Conservation (phyloP, 2,329 filamentous ascomycete species). For the Escovopsis sp. region DNA sequence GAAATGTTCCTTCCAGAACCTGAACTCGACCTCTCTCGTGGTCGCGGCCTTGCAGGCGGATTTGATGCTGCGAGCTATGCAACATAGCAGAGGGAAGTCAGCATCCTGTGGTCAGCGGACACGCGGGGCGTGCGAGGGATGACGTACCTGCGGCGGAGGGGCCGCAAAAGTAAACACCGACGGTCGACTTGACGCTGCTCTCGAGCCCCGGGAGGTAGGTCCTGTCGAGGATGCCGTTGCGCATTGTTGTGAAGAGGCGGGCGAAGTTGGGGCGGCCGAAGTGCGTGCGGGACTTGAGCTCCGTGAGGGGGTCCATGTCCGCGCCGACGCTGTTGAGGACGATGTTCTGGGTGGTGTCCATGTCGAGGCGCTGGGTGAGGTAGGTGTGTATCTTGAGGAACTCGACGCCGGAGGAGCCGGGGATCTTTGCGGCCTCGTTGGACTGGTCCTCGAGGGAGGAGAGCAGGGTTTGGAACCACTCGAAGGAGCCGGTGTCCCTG, state of each 20-base stretch:
- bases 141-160: constrained; percentile 53
- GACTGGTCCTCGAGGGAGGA: constrained; percentile 83
- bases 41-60: constrained; percentile 62
- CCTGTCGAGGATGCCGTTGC: constrained; percentile 71
- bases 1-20: constrained; percentile 98
- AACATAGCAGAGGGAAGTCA: constrained; percentile 16
- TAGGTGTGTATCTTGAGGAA: constrained; percentile 98
- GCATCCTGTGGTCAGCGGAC: neutral
- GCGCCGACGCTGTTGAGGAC: constrained; percentile 89
- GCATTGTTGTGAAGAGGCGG: constrained; percentile 68
- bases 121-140: neutral
- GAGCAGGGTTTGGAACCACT: constrained; percentile 95
- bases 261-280: constrained; percentile 88
- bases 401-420: constrained; percentile 55
- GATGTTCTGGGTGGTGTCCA: constrained; percentile 90
- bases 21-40: constrained; percentile 71
- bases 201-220: constrained; percentile 76
- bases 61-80: constrained; percentile 64
- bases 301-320: constrained; percentile 78
- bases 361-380: constrained; percentile 83
- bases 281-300: constrained; percentile 79
- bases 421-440: constrained; percentile 49
- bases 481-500: constrained; percentile 87
- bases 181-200: constrained; percentile 60
- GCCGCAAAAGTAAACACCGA: constrained; percentile 97